Base-by-base conservation (phyloP, 225 moss, liverwort and hornwort species). In the Anthoceros angustus region DNA sequence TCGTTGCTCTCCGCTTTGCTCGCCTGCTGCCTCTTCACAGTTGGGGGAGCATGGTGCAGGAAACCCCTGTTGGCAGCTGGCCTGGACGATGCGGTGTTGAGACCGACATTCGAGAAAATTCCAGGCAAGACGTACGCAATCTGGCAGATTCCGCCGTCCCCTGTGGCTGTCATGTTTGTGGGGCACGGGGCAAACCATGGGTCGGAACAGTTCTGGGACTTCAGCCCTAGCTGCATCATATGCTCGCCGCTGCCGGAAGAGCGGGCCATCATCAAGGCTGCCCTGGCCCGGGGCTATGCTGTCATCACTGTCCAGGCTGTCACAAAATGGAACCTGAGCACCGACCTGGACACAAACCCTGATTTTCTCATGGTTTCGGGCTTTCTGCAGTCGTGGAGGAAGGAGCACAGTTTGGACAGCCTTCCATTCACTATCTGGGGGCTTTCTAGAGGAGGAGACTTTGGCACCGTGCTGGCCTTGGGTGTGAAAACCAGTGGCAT, bases 171-270 rank as follows among this genome's bases (percentile, higher is more conserved):
- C 8, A 67, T 81, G 3, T 73, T 80, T 21, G 71, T 80, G 9
- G 74, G 74, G 0, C 78, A 73, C 46, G 74, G 68, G 39, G 74
- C 70, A 24, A 63, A 40, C 20, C 60, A 61, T 11, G 43, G 24
- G 12, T 69, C 75, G 0, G 43, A 64, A 0, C 69, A 67, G 14
- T 78, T 70, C 66, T 80, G 77, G 77, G 78, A 81, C n/a, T 41
- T 41, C 6, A 72, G 72, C 41, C 63, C 70, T 0, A 46, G 50
- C 0, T 80, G 77, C n/a, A 72, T 72, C 0, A 0, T 11, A 2
- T 80, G 80, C 39, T 2, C 63, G 5, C 67, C 70, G 4, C 62
- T 80, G 0, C 78, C 70, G 0, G 77, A 80, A 62, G 70, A 80
- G 67, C 78, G 75, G 0, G 68, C 77, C 4, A 18, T 80, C 7